Evolutionary conservation across 805 yeast species (phyloP), one percentile per base, ranked within the genome.

Genomic region (Lipomyces anomalus): DNA sequence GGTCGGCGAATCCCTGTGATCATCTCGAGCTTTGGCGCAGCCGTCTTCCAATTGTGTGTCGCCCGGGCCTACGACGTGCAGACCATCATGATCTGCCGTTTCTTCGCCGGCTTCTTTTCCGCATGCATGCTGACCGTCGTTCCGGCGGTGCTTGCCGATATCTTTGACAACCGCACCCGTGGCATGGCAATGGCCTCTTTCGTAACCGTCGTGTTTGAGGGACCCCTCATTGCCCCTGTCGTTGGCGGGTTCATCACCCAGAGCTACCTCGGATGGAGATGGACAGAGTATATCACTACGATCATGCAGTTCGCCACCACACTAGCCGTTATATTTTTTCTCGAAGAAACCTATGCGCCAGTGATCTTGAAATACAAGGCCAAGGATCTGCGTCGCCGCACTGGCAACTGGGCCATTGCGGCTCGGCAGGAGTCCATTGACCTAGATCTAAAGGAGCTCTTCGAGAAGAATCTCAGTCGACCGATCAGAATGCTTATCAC

Each of bases 61-160:
- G 95, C 92, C 0, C 72, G 83, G n/a, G 84, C 86, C 22, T 73
- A 84, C 57, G 82, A 88, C 58, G 55, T 84, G 42, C 95, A 86
- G 66, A 79, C 94, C 0, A 69, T 87, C 47, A 61, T 87, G 69
- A 71, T 87, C 35, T 77, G 85, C 64, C 74, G 95, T 53, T 86
- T 84, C 60, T 80, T 87, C 61, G 80, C 82, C 22, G 95, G 95
- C 44, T 74, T 80, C 58, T 65, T 82, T 46, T 95, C 95, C 53
- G 86, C 94, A 18, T 87, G 92, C 34, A 87, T 94, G 1, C 64
- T 88, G 58, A 90, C 84, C 22, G 86, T 85, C 34, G 88, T 80
- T 6, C 95, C 95, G 22, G 95, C 95, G 40, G 75, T 82, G 0
- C 81, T 86, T 69, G 84, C 94, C 5, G 96, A 88, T 64, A 72